Conservation (phyloP, 306 rosid genomes). For the Neltuma alba region DNA sequence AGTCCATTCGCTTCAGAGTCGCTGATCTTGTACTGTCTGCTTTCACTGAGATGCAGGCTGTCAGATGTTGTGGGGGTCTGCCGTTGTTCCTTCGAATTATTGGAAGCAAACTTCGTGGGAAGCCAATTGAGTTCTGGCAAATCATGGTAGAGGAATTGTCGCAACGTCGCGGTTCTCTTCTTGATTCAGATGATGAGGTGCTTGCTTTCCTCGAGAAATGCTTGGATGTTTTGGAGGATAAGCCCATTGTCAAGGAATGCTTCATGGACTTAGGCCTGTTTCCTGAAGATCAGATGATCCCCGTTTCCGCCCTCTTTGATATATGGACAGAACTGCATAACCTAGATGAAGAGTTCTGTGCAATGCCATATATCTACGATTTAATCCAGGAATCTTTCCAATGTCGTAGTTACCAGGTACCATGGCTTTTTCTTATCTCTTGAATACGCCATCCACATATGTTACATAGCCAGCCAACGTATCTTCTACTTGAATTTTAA, state of each 20-base stretch:
- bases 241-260: neutral
- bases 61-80: neutral
- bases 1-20: neutral
- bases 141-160: neutral
- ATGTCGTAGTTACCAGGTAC: conserved; percentile 43
- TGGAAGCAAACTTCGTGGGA: neutral
- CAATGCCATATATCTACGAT: neutral
- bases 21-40: neutral
- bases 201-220: neutral
- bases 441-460: neutral
- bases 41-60: neutral
- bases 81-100: neutral
- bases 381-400: conserved; percentile 24
- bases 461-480: neutral
- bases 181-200: neutral
- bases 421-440: conserved; percentile 7
- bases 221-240: neutral
- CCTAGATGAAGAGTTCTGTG: neutral
- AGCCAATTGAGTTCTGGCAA: neutral
- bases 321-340: neutral
- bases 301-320: neutral
- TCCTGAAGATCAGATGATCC: neutral
- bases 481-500: conserved; percentile 7
- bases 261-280: neutral
- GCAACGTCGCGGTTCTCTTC: neutral